Evolutionary conservation across 2,329 filamentous ascomycete genomes (phyloP).

Genomic region (Aspergillus fumigatus): DNA sequence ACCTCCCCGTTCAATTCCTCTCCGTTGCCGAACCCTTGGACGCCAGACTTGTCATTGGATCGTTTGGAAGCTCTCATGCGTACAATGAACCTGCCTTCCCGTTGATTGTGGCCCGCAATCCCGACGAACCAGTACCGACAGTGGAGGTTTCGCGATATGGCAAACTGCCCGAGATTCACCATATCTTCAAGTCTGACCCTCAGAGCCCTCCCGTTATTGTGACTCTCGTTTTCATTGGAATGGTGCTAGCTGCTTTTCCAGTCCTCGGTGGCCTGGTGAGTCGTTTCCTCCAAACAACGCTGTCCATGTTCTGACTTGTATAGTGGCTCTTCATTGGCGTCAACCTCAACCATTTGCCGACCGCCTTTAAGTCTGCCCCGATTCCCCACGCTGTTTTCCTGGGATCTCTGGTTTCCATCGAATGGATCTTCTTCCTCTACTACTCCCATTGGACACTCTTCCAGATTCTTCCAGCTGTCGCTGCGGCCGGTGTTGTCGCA

Average conservation of each 20-base stretch:
- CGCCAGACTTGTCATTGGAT: conserved; percentile 79
- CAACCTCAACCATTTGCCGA: conserved; percentile 72
- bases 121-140: conserved; percentile 54
- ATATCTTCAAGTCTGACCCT: conserved; percentile 79
- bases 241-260: conserved; percentile 70
- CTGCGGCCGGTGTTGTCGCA: conserved; percentile 63
- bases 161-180: conserved; percentile 78
- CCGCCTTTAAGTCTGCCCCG: conserved; percentile 71
- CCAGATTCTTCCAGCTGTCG: conserved; percentile 72
- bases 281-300: conserved; percentile 9
- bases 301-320: conserved; percentile 9
- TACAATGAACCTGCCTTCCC: conserved; percentile 70
- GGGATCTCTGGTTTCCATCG: conserved; percentile 79
- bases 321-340: conserved; percentile 79
- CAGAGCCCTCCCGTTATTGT: conserved; percentile 76
- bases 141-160: conserved; percentile 76
- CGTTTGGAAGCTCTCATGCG: conserved; percentile 70
- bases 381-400: conserved; percentile 81
- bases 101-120: conserved; percentile 61
- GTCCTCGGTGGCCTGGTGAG: conserved; percentile 66
- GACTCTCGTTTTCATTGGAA: conserved; percentile 69
- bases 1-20: conserved; percentile 80
- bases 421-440: conserved; percentile 91
- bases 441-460: conserved; percentile 91
- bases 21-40: conserved; percentile 62